phyloP scores from a whole-genome alignment of 805 yeast genomes.

The Barnettozyma sucrosica region DNA sequence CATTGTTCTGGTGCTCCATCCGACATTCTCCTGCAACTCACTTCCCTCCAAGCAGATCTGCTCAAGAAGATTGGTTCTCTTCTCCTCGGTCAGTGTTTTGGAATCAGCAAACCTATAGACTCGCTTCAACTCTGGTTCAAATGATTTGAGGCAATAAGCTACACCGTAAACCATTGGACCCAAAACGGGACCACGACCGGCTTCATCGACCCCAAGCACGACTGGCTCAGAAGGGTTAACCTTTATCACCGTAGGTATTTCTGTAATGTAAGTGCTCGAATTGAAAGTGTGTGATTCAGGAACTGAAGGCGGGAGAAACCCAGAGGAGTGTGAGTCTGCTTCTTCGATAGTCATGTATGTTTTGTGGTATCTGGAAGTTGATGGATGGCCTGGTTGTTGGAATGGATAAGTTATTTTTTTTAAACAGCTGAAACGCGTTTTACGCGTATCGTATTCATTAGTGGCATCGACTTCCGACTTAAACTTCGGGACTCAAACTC shows the following conservation, averaged over 20 bases:
- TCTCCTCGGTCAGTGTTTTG: constrained; percentile 71
- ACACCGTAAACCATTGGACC: constrained; percentile 98
- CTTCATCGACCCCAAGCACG: constrained; percentile 90
- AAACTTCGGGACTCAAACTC: too few relatives aligned
- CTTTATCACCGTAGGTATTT: constrained; percentile 38
- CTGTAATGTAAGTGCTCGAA: constrained; percentile 45
- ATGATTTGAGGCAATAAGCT: constrained; percentile 62
- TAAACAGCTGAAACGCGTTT: too few relatives aligned
- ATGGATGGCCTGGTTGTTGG: too few relatives aligned
- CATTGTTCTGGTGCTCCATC: constrained; percentile 84
- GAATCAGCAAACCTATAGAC: constrained; percentile 89
- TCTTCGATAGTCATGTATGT: not conserved
- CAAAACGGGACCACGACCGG: constrained; percentile 96
- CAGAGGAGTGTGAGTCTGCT: not conserved
- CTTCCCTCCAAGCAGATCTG: constrained; percentile 43
- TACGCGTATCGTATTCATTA: too few relatives aligned
- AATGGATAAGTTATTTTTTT: too few relatives aligned
- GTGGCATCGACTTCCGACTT: too few relatives aligned
- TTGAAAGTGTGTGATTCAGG: constrained; percentile 27
- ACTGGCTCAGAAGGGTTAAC: constrained; percentile 35
- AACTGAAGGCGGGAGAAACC: constrained; percentile 33
- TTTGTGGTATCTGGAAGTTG: too few relatives aligned
- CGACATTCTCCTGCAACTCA: constrained; percentile 53
- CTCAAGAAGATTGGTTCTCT: constrained; percentile 56
- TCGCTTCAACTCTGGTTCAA: constrained; percentile 40